A percentile compares a stretch with the other conserved stretches of the same genome.
phyloP scores from a whole-genome alignment of 1,139 yeast genomes.

The Sugiyamaella pinicola region DNA sequence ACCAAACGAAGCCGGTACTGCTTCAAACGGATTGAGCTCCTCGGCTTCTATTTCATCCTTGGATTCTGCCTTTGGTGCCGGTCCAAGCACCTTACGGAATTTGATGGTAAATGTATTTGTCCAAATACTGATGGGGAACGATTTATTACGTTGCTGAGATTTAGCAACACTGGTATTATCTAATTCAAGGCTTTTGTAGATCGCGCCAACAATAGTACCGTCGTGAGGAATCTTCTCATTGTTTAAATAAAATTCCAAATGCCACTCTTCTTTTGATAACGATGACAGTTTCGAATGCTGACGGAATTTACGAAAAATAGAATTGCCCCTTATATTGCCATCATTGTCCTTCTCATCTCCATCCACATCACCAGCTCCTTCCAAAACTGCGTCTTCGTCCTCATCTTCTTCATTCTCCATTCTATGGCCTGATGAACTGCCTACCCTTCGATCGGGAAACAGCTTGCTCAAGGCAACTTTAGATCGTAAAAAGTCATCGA shows the following conservation, averaged over 20 bases:
- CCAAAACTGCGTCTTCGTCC: background rate
- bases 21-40: constrained; percentile 38
- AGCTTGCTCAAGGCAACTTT: constrained; percentile 30
- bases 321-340: background rate
- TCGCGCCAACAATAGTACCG: constrained; percentile 79
- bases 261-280: constrained; percentile 41
- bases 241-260: constrained; percentile 63
- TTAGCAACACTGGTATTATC: too few relatives aligned
- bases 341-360: constrained; percentile 24
- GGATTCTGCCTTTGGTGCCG: constrained; percentile 27
- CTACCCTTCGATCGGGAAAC: constrained; percentile 18
- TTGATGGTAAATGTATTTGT: constrained; percentile 54
- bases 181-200: constrained; percentile 59
- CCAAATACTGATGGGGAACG: constrained; percentile 62
- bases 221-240: constrained; percentile 66
- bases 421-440: background rate
- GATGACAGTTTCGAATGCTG: constrained; percentile 2
- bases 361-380: constrained; percentile 22
- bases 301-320: constrained; percentile 14
- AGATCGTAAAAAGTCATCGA: constrained; percentile 56
- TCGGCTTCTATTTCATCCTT: constrained; percentile 37
- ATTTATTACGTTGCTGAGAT: constrained; percentile 25
- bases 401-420: background rate
- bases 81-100: constrained; percentile 50
- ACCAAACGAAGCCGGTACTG: constrained; percentile 41